phyloP scores from a whole-genome alignment of 2,329 filamentous ascomycete species.

The Fusarium sp. region DNA sequence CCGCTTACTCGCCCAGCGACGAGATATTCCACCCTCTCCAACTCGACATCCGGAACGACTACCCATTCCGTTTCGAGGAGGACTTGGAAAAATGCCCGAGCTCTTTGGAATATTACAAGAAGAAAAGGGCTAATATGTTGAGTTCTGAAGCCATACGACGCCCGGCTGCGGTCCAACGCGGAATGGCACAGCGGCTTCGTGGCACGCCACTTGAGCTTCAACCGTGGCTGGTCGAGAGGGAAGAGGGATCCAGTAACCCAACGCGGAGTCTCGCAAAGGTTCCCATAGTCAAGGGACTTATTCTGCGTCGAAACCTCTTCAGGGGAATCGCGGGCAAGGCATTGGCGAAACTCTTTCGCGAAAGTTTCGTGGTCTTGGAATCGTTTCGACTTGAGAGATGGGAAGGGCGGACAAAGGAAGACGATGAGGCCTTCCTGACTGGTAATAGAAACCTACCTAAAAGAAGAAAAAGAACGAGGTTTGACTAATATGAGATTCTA shows the following conservation, averaged over 20 bases:
- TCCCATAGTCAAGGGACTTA: slow-evolving; percentile 26
- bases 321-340: slow-evolving; percentile 13
- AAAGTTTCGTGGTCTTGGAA: slow-evolving; percentile 24
- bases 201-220: slow-evolving; percentile 22
- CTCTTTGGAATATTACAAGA: neutral
- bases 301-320: slow-evolving; percentile 6
- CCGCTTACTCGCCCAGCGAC: slow-evolving; percentile 25
- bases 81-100: slow-evolving; percentile 6
- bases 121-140: neutral
- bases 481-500: slow-evolving; percentile 4
- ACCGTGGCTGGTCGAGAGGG: neutral
- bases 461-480: neutral
- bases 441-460: neutral
- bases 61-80: slow-evolving; percentile 17
- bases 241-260: neutral
- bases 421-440: neutral
- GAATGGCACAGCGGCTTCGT: slow-evolving; percentile 4
- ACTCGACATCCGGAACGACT: slow-evolving; percentile 6
- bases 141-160: neutral
- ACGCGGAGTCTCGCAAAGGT: neutral
- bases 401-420: neutral
- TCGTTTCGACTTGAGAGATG: slow-evolving; percentile 15
- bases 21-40: neutral
- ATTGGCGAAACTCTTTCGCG: slow-evolving; percentile 14
- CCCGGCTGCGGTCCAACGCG: neutral